Conservation (phyloP, 208 protist genomes). For the Crithidia brevicula region DNA sequence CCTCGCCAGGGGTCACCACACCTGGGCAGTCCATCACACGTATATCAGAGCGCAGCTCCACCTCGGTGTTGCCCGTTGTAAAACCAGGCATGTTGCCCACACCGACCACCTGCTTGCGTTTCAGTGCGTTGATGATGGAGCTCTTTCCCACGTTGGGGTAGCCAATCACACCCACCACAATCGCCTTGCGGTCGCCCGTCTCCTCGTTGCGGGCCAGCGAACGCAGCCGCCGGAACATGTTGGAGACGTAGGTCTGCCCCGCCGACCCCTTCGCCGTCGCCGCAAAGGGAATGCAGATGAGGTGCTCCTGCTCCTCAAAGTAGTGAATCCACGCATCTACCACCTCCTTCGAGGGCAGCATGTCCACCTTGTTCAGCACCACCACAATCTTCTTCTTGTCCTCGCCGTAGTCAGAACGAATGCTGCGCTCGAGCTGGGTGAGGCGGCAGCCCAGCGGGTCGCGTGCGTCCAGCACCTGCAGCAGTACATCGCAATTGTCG, state of each 20-base stretch:
- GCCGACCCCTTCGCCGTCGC: slow-evolving; percentile 79
- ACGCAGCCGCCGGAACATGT: slow-evolving; percentile 93
- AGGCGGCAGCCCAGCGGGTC: slow-evolving; percentile 97
- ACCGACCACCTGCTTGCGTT: slow-evolving; percentile 90
- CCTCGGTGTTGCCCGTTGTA: slow-evolving; percentile 95
- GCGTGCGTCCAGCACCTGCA: slow-evolving; percentile 97
- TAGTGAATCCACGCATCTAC: slow-evolving; percentile 85
- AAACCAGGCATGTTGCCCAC: slow-evolving; percentile 95
- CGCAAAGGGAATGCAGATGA: slow-evolving; percentile 88
- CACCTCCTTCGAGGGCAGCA: slow-evolving; percentile 95
- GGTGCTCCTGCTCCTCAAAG: slow-evolving; percentile 81
- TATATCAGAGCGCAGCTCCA: slow-evolving; percentile 96
- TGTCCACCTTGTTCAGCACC: slow-evolving; percentile 98
- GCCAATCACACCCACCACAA: slow-evolving; percentile 97
- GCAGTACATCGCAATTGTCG: slow-evolving; percentile 95
- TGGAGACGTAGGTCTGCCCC: slow-evolving; percentile 63
- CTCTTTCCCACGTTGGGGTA: slow-evolving; percentile 99
- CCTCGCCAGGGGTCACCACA: slow-evolving; percentile 92
- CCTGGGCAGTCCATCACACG: slow-evolving; percentile 97
- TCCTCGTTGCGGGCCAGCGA: slow-evolving; percentile 81
- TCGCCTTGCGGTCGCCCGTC: slow-evolving; percentile 82
- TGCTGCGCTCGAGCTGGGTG: slow-evolving; percentile 91
- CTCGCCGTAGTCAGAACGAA: slow-evolving; percentile 89
- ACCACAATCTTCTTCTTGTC: slow-evolving; percentile 94
- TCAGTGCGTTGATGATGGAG: slow-evolving; percentile 98